Conservation (phyloP, 805 yeast genomes). For the Blastobotrys robertii region DNA sequence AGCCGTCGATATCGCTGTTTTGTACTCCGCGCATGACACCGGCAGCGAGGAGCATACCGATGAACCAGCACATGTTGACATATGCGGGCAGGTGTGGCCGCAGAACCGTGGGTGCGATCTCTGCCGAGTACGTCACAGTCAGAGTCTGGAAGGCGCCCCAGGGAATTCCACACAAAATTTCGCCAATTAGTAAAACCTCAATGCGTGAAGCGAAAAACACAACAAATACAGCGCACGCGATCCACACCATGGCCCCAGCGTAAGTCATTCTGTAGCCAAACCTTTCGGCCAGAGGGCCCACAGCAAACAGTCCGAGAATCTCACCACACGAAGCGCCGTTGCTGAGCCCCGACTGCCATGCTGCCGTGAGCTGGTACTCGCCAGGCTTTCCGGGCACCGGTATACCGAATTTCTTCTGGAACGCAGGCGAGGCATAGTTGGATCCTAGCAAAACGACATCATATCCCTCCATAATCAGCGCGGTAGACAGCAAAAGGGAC, state of each 20-base stretch:
- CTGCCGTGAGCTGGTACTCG: constrained; percentile 29
- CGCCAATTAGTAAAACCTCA: constrained; percentile 29
- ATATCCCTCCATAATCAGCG: constrained; percentile 41
- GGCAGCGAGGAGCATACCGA: constrained; percentile 46
- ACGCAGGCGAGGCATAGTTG: constrained; percentile 37
- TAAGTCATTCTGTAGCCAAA: constrained; percentile 35
- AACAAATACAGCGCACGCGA: constrained; percentile 29
- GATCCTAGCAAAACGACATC: constrained; percentile 32
- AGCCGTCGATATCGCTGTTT: constrained; percentile 15
- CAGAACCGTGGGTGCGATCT: constrained; percentile 42
- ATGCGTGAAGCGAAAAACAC: constrained; percentile 35
- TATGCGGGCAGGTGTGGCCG: constrained; percentile 40
- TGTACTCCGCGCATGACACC: constrained; percentile 42
- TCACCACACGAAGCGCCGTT: constrained; percentile 24
- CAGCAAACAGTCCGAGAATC: constrained; percentile 33
- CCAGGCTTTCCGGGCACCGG: not conserved
- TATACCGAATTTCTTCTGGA: constrained; percentile 33
- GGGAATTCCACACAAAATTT: constrained; percentile 31
- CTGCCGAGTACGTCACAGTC: constrained; percentile 43
- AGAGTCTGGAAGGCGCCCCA: constrained; percentile 45
- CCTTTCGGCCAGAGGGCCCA: constrained; percentile 32
- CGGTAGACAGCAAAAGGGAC: constrained; percentile 37
- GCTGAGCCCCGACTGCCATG: constrained; percentile 33
- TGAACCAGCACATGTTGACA: constrained; percentile 43
- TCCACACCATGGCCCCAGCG: constrained; percentile 26